Percentiles rank a stretch among this genome's conserved stretches.
Conservation (phyloP, 441 rosid genomes). For the Euphorbia celastroides region DNA sequence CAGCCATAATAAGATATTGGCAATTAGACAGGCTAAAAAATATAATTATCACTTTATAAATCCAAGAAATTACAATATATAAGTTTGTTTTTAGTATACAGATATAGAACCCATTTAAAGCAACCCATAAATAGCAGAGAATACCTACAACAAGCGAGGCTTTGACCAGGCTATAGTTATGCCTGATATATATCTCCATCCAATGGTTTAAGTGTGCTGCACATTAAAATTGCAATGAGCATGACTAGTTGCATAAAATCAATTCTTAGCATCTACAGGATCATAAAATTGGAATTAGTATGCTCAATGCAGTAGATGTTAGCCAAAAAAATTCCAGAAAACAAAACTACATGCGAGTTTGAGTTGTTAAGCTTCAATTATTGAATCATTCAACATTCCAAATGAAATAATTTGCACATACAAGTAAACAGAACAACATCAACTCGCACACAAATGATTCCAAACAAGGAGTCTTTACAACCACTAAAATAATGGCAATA, state of each 20-base stretch:
- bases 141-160: conserved; percentile 67
- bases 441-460: background rate
- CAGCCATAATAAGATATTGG: no score
- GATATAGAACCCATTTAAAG: conserved; percentile 5
- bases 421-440: background rate
- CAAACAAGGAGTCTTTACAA: background rate
- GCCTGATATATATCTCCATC: conserved; percentile 66
- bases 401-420: no score
- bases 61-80: no score
- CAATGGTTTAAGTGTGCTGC: conserved; percentile 90
- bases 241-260: background rate
- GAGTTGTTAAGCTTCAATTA: background rate
- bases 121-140: conserved; percentile 1
- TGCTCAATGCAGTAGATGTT: no score
- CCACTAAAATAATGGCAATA: background rate
- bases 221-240: conserved; percentile 14
- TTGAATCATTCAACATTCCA: background rate
- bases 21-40: background rate
- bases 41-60: conserved; percentile 3
- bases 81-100: background rate
- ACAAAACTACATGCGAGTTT: no score
- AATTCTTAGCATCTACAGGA: background rate
- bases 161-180: conserved; percentile 55
- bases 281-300: background rate
- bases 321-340: no score